phyloP scores from a whole-genome alignment of 2,329 filamentous ascomycete species.

The Diaporthe destruens region DNA sequence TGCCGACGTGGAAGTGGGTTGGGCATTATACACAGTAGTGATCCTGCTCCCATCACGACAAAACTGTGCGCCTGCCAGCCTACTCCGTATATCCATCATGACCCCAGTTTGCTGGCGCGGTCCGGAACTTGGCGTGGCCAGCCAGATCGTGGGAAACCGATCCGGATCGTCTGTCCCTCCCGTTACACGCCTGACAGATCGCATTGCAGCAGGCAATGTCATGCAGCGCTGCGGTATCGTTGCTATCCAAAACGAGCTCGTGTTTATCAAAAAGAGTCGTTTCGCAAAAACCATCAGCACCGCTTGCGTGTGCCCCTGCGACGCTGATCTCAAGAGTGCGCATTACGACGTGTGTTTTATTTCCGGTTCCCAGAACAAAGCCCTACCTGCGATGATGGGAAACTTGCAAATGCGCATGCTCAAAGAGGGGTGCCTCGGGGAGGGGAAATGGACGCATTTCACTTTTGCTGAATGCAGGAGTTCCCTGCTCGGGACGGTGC shows the following conservation, averaged over 20 bases:
- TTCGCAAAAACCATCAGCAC: not conserved
- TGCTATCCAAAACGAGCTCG: not conserved
- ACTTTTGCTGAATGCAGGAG: not conserved
- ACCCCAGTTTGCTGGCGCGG: conserved; percentile 8
- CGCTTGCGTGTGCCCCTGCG: not conserved
- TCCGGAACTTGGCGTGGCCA: conserved; percentile 6
- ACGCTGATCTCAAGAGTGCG: conserved; percentile 1
- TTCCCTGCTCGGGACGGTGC: not conserved
- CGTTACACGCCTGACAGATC: not conserved
- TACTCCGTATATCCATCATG: not conserved
- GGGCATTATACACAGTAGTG: not conserved
- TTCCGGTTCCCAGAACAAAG: not conserved
- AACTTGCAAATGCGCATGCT: conserved; percentile 30
- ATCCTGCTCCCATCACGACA: not conserved
- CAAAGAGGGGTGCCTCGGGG: conserved; percentile 26
- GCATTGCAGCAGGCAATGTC: conserved; percentile 1
- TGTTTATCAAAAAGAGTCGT: not conserved
- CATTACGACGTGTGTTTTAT: not conserved
- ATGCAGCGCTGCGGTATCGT: not conserved
- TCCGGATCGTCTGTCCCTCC: not conserved
- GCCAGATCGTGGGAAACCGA: not conserved
- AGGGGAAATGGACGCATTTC: conserved; percentile 22
- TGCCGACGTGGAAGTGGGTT: not conserved
- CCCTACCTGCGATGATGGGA: conserved; percentile 9
- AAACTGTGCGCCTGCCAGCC: not conserved